Base-by-base conservation (phyloP, 352 stramenopile genomes). In the Pythium chondricola region DNA sequence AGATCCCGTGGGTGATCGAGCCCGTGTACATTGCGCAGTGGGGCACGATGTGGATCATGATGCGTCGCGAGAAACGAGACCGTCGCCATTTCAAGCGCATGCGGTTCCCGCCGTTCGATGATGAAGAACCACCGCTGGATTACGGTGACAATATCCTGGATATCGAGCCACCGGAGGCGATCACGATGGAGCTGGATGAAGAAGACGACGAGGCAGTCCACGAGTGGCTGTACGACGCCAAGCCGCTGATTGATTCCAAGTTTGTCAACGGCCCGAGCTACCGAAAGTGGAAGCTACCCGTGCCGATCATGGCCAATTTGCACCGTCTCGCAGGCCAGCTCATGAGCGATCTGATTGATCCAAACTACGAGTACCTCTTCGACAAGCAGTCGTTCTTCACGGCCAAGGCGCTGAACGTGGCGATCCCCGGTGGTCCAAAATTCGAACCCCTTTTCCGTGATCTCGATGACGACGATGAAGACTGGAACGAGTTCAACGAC, bases 401-500 rank as follows among this genome's bases (percentile, higher is more conserved):
- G 20, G 97, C 96, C 37, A 99, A 99, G 69, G 96, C 97, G n/a
- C 70, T 99, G 24, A 99, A 99, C 74, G 78, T 98, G 8, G 95
- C 97, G 24, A 99, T 99, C 65, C 97, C 97, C 0, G 97, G 97
- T 26, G 97, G 97, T 8, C 97, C 97, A 13, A 99, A 99, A 76
- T 99, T 99, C 61, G 97, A 99, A 69, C 97, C 97, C 13, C 74
- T 99, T 16, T 99, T 97, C 63, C 87, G 95, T n/a, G 97, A 99
- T 69, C 58, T 97, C 10, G 94, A 98, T 48, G 91, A 98, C 40
- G 95, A 99, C 45, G 97, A 99, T 52, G 96, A 99, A 57, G 97
- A 99, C 74, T 99, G 97, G 97, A 99, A 99, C 78, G 97, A 99
- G 67, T 99, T 99, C 73, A 99, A 99, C 58, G 97, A 99, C 69